phyloP scores from a whole-genome alignment of 208 protist species.

The Leishmania guyanensis region DNA sequence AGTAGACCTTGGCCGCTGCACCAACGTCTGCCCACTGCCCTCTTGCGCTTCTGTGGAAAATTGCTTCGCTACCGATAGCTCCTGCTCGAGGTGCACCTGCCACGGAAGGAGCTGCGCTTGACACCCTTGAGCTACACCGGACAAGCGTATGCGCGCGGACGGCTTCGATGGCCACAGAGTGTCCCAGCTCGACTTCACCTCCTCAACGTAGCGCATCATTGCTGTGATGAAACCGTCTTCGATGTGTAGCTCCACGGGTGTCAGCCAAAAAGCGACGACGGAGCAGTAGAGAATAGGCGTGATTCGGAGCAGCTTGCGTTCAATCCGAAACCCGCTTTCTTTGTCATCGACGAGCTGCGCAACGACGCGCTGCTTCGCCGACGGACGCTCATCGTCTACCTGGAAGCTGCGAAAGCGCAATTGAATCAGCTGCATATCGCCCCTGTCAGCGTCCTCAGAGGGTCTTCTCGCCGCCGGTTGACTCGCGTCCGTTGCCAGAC shows the following conservation, averaged over 20 bases:
- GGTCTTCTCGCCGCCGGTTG: neutral
- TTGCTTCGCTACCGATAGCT: neutral
- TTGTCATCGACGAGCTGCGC: constrained; percentile 57
- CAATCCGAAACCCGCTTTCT: constrained; percentile 36
- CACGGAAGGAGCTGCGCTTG: constrained; percentile 5
- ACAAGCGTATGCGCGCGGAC: neutral
- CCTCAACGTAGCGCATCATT: constrained; percentile 42
- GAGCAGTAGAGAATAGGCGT: constrained; percentile 72
- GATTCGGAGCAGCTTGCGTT: constrained; percentile 53
- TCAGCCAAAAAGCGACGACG: constrained; percentile 30
- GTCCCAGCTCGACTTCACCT: constrained; percentile 33
- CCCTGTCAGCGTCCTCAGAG: constrained; percentile 14
- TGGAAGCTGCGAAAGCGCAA: constrained; percentile 51
- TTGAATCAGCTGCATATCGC: constrained; percentile 58
- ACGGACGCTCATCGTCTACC: constrained; percentile 68
- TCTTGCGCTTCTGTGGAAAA: neutral
- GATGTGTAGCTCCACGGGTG: constrained; percentile 66
- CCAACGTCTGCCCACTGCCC: neutral
- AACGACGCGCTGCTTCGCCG: constrained; percentile 68
- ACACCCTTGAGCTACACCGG: constrained; percentile 1
- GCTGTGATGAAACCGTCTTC: constrained; percentile 76
- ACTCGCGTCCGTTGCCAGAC: neutral
- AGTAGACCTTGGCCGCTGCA: neutral
- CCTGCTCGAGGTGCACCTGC: neutral
- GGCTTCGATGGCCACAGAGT: neutral